Percentiles rank a stretch among this genome's conserved stretches.
phyloP scores from a whole-genome alignment of 116 monocot species.

The Posidonia oceanica region DNA sequence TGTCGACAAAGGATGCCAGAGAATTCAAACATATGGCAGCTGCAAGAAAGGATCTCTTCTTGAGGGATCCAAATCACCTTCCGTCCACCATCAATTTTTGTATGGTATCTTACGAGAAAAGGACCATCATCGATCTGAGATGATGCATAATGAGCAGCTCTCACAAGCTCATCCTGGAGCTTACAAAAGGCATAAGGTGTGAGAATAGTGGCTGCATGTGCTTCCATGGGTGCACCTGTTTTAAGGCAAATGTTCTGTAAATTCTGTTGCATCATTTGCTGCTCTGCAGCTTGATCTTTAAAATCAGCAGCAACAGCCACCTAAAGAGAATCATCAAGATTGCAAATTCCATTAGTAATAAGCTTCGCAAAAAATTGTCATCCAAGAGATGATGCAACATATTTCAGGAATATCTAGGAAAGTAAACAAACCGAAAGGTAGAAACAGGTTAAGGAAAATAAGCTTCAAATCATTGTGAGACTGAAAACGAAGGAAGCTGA shows the following conservation, averaged over 20 bases:
- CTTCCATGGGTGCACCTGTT: slow-evolving; percentile 69
- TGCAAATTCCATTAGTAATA: too few relatives aligned
- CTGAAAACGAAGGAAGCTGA: too few relatives aligned
- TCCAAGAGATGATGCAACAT: too few relatives aligned
- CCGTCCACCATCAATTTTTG: slow-evolving; percentile 44
- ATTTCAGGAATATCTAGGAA: too few relatives aligned
- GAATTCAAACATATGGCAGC: slow-evolving; percentile 70
- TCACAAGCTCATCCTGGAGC: slow-evolving; percentile 73
- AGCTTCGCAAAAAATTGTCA: too few relatives aligned
- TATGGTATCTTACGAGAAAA: slow-evolving; percentile 68
- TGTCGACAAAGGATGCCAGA: slow-evolving; percentile 71
- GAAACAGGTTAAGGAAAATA: too few relatives aligned
- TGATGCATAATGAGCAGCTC: slow-evolving; percentile 57
- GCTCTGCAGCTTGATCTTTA: slow-evolving; percentile 49
- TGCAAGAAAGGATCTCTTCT: slow-evolving; percentile 61
- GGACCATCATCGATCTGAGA: slow-evolving; percentile 44
- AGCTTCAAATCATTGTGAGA: too few relatives aligned
- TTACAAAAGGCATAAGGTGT: slow-evolving; percentile 78
- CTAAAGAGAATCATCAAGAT: slow-evolving; percentile 12
- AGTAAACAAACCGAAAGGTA: too few relatives aligned
- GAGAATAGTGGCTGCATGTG: slow-evolving; percentile 53
- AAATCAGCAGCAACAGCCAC: slow-evolving; percentile 49
- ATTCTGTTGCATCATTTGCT: slow-evolving; percentile 68
- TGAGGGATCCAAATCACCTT: slow-evolving; percentile 51
- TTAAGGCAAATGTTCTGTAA: slow-evolving; percentile 62